Base-by-base conservation (phyloP, 768 basidiomycete species). In the Suillus clintonianus region DNA sequence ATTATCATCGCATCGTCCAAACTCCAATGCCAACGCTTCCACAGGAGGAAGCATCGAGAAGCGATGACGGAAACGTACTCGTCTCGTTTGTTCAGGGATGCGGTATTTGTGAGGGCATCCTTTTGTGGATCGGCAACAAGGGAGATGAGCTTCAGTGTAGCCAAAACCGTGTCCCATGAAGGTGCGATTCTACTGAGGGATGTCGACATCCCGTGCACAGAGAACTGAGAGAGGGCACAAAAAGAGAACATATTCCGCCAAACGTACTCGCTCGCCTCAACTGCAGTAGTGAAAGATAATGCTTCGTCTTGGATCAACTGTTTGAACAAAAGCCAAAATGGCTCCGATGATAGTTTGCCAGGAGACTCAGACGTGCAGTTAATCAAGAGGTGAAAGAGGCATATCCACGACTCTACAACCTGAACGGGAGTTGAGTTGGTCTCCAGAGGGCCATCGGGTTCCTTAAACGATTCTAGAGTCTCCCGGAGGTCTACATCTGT, bases 151-250 rank as follows among this genome's bases (percentile, higher is more conserved):
- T 83, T 80, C 43, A 96, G 77, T 0, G 90, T 87, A 39, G 77
- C 65, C 1, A 79, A 69, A 22, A 91, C 85, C 1, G 91, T 72
- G 0, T 84, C 80, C 96, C 96, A 98, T 13, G 81, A 83, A 1
- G 86, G 77, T 4, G 81, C 77, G 17, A 90, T 79, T 4, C 77
- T 77, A 27, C 76, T 74, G 6, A 64, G 62, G 22, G 79, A 71
- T 2, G 78, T 78, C 5, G 81, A 75, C 41, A 80, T 64, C 11
- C 89, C 89, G 37, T 80, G 74, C 0, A 79, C 70, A 1, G 89
- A 89, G 77, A 97, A 92, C 69, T 95, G 95, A 0, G 92, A 91
- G 14, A 96, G 74, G 1, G 89, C 84, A 63, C 86, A 90, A 1
- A 96, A 74, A 30, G 81, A 83, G 69, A 93, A 90, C 7, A 91